Percentiles rank a stretch among this genome's conserved stretches.
phyloP scores from a whole-genome alignment of 768 basidiomycete species.

The Cytidiella melzeri region DNA sequence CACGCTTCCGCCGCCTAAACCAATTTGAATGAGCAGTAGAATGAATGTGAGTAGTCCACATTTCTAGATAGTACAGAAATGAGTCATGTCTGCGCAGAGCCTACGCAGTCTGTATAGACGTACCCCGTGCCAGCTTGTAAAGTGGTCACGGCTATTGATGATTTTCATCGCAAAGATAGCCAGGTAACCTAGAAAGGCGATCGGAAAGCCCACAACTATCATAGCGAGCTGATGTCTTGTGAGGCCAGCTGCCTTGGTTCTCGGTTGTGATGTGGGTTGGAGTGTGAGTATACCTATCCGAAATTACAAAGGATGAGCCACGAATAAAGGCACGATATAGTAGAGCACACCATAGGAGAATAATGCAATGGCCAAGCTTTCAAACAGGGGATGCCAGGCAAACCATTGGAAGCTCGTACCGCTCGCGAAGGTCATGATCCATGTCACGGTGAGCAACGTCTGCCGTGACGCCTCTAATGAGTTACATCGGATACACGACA shows the following conservation, averaged over 20 bases:
- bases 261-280: conserved; percentile 64
- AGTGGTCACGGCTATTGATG: conserved; percentile 44
- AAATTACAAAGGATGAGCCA: background rate
- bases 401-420: conserved; percentile 29
- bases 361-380: conserved; percentile 26
- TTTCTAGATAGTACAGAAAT: conserved; percentile 31
- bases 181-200: conserved; percentile 52
- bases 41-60: conserved; percentile 57
- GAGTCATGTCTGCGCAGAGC: background rate
- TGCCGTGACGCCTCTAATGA: conserved; percentile 3
- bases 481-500: no score
- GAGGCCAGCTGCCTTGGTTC: conserved; percentile 61
- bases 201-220: conserved; percentile 47
- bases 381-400: conserved; percentile 36
- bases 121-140: conserved; percentile 74
- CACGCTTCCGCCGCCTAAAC: conserved; percentile 68
- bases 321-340: no score
- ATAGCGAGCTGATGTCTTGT: conserved; percentile 63
- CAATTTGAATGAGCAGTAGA: conserved; percentile 58
- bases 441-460: conserved; percentile 22
- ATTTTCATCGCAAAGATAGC: conserved; percentile 61
- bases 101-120: conserved; percentile 22
- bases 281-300: conserved; percentile 68
- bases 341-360: conserved; percentile 37
- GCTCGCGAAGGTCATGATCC: conserved; percentile 21